phyloP scores from a whole-genome alignment of 2,329 filamentous ascomycete species.

The Didymella arachidicola region DNA sequence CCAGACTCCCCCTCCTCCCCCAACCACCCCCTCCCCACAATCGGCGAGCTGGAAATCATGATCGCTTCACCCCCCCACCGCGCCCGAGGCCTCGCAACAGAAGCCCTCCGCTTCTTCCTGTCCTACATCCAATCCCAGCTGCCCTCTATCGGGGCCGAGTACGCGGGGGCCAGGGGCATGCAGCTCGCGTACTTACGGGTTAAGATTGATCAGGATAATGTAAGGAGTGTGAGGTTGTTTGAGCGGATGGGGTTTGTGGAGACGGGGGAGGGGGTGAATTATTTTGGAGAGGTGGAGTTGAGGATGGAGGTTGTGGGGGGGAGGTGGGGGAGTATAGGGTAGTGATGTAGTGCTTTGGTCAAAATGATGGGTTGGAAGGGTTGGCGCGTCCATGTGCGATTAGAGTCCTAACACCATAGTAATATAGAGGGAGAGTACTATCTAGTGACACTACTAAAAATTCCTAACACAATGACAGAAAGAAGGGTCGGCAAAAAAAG shows the following conservation, averaged over 20 bases:
- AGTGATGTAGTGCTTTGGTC: too few relatives aligned
- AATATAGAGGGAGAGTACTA: too few relatives aligned
- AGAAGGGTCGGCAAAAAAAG: not conserved
- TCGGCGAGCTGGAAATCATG: constrained; percentile 89
- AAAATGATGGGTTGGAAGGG: too few relatives aligned
- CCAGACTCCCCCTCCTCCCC: constrained; percentile 35
- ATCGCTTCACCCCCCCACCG: constrained; percentile 66
- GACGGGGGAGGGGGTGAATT: constrained; percentile 62
- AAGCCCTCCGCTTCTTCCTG: constrained; percentile 72
- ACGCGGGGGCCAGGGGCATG: constrained; percentile 37
- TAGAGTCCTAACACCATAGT: too few relatives aligned
- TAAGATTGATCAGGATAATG: constrained; percentile 68
- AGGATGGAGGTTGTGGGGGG: constrained; percentile 13
- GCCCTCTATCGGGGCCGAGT: constrained; percentile 65
- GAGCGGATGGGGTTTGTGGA: constrained; percentile 65
- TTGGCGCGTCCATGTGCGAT: too few relatives aligned
- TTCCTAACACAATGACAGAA: too few relatives aligned
- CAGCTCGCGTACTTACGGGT: constrained; percentile 60
- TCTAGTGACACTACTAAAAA: too few relatives aligned
- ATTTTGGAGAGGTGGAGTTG: constrained; percentile 71
- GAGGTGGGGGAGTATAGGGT: too few relatives aligned
- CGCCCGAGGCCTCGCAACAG: constrained; percentile 69
- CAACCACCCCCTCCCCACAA: constrained; percentile 8
- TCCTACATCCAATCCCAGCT: constrained; percentile 69
- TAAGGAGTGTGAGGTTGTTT: constrained; percentile 66